These are phyloP conservation scores for Leucogyrophana mollusca DNA, from an alignment of 768 basidiomycete genomes.

Conservation along the genomic window DNA sequence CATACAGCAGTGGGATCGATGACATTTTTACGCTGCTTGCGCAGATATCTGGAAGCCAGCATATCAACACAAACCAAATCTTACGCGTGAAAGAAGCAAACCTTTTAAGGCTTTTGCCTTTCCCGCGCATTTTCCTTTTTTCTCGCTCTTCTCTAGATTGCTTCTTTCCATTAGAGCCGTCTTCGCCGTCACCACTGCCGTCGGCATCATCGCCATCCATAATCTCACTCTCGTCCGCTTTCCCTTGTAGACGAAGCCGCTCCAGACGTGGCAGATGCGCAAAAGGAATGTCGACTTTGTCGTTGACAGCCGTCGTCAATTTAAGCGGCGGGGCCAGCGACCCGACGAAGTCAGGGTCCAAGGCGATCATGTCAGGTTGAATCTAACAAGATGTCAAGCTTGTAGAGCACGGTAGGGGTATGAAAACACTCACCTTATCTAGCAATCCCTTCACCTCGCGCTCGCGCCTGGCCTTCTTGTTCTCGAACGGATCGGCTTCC, in stretches of 20 bases:
- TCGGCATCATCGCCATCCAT: constrained; percentile 30
- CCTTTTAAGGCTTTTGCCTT: constrained; percentile 82
- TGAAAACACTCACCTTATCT: constrained; percentile 65
- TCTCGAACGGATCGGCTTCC: constrained; percentile 95
- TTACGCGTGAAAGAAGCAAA: constrained; percentile 18
- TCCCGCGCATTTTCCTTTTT: constrained; percentile 85
- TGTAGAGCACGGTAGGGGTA: neutral
- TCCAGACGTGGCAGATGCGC: constrained; percentile 79
- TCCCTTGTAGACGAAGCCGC: constrained; percentile 68
- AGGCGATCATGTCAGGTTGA: constrained; percentile 87
- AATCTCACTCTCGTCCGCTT: constrained; percentile 67
- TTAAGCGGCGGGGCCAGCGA: constrained; percentile 62
- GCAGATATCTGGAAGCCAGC: constrained; percentile 50
- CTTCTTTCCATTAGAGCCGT: constrained; percentile 26
- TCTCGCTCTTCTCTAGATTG: constrained; percentile 36
- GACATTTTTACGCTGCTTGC: constrained; percentile 94
- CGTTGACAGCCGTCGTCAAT: constrained; percentile 48
- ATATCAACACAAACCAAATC: neutral
- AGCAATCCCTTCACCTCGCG: constrained; percentile 87
- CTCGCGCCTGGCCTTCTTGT: constrained; percentile 76
- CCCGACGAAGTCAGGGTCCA: constrained; percentile 77
- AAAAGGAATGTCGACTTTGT: constrained; percentile 54
- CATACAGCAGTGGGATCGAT: constrained; percentile 78
- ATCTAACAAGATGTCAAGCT: constrained; percentile 46
- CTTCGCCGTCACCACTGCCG: constrained; percentile 34